Conservation (phyloP, 202 grass and related monocot genomes). For the Alloteropsis angusta region DNA sequence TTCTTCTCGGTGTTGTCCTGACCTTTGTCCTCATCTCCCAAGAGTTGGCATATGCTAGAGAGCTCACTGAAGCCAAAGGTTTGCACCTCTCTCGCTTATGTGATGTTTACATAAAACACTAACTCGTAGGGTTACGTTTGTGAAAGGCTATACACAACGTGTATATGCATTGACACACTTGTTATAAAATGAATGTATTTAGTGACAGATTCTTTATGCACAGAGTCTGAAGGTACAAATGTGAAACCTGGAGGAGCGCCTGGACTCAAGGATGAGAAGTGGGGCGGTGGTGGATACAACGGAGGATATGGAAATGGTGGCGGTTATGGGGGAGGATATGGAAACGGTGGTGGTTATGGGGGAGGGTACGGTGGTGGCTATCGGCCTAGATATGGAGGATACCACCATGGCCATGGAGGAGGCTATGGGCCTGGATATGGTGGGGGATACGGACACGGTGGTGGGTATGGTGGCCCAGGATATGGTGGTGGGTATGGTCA, state of each 20-base stretch:
- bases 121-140: neutral
- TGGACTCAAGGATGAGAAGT: slow-evolving; percentile 26
- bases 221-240: slow-evolving; percentile 13
- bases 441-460: slow-evolving; percentile 3
- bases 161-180: neutral
- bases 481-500: neutral
- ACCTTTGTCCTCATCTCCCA: slow-evolving; percentile 13
- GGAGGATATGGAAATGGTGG: neutral
- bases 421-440: neutral
- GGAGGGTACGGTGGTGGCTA: neutral
- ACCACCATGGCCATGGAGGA: neutral
- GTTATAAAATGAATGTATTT: neutral
- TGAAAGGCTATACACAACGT: neutral
- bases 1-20: slow-evolving; percentile 13
- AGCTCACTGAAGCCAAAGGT: slow-evolving; percentile 28
- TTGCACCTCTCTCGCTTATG: neutral
- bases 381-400: neutral
- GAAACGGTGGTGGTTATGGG: neutral
- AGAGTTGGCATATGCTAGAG: slow-evolving; percentile 21
- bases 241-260: neutral
- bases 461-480: neutral
- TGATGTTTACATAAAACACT: neutral
- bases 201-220: neutral
- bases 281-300: slow-evolving; percentile 2
- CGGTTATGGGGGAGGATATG: slow-evolving; percentile 6